Conservation (phyloP, 163 green algal genomes). For the Chloroidium sp. region DNA sequence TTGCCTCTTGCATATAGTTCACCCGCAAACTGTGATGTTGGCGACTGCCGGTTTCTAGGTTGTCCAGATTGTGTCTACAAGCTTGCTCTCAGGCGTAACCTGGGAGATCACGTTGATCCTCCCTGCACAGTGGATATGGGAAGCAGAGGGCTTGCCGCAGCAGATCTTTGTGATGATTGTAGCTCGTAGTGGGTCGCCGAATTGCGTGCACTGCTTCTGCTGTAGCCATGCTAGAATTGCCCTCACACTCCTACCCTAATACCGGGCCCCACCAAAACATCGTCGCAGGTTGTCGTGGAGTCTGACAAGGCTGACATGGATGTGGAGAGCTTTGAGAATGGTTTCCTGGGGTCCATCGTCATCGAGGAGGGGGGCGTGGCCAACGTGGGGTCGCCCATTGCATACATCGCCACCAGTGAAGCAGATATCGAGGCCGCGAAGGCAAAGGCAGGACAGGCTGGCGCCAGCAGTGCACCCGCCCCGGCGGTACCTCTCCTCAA, state of each 20-base stretch:
- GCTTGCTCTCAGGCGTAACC: too few species aligned
- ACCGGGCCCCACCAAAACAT: background rate
- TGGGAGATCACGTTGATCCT: too few species aligned
- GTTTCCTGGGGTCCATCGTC: conserved; percentile 83
- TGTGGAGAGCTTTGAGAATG: conserved; percentile 94
- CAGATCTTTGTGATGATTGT: too few species aligned
- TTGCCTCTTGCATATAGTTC: too few species aligned
- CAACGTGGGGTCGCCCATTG: conserved; percentile 87
- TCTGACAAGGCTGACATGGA: conserved; percentile 99
- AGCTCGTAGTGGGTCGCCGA: too few species aligned
- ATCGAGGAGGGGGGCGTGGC: conserved; percentile 84
- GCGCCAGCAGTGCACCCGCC: conserved; percentile 22
- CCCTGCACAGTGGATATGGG: too few species aligned
- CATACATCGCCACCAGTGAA: conserved; percentile 89
- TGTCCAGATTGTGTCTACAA: too few species aligned
- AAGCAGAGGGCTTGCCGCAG: too few species aligned
- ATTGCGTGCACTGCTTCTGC: too few species aligned
- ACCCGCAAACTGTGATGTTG: too few species aligned
- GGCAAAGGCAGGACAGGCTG: conserved; percentile 58
- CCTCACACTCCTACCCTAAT: background rate
- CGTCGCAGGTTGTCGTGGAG: conserved; percentile 86
- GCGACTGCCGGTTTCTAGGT: too few species aligned
- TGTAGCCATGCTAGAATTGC: too few species aligned
- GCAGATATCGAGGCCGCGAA: conserved; percentile 87
- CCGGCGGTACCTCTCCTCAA: conserved; percentile 2